Base-by-base conservation (phyloP, 2,329 filamentous ascomycete genomes). In the Didymella keratinophila region DNA sequence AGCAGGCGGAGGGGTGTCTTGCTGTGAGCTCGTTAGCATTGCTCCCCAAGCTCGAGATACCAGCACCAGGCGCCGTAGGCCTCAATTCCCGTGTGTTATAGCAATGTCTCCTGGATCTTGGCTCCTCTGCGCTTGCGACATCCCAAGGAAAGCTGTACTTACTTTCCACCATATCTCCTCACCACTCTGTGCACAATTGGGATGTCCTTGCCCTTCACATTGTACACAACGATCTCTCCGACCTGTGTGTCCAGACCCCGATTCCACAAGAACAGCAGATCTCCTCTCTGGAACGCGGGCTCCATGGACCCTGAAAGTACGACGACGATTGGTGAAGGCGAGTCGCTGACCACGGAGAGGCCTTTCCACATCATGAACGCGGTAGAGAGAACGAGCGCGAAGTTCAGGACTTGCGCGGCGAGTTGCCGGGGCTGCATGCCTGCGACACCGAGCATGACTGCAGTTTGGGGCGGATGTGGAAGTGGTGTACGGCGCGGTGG, bases 181-280 rank as follows among this genome's bases (percentile, higher is more conserved):
- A 98, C 90, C 10, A 98, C 86, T 49, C 95, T 84, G 81, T 99
- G 95, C 66, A 99, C 95, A 78, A 99, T 99, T 28, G 95, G 95
- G 64, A 99, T 98, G 66, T 97, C 91, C 83, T 98, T 99, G 57
- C 89, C 93, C 76, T 87, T 86, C 52, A 97, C 90, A 74, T 96
- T 96, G 79, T 91, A 92, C 46, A 92, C 89, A 65, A 92, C 89
- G 61, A 91, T 83, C 78, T 92, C 89, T 18, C 89, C 89, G 44
- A 91, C 81, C 70, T 89, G 84, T 1, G 87, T 88, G 42, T 89
- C 83, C 72, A 76, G 61, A 52, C 83, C 78, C 53, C 90, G 81
- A 75, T 93, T 93, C 89, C 90, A 93, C 8, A 93, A 80, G 70
- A 93, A 86, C 3, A 93, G 81, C 7, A 93, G 79, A 71, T 93